These are phyloP conservation scores for Neonectria magnoliae DNA, from an alignment of 2,329 filamentous ascomycete genomes.

Conservation along the genomic window DNA sequence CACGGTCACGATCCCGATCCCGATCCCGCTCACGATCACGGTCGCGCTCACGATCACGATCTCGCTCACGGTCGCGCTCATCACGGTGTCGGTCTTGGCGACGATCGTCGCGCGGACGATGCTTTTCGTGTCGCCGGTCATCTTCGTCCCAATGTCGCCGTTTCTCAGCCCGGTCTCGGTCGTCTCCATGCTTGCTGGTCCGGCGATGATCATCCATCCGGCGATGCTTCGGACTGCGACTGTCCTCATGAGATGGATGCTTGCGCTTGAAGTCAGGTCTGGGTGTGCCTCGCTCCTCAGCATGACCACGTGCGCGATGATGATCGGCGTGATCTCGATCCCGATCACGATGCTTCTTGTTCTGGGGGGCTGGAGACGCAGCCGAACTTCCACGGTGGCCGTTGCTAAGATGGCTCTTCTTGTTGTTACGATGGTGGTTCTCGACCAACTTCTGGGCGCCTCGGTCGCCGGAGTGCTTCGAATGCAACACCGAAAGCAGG, in stretches of 20 bases:
- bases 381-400: conserved; percentile 72
- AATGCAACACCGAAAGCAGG: conserved; percentile 91
- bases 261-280: conserved; percentile 70
- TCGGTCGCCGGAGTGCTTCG: conserved; percentile 80
- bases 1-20: conserved; percentile 36
- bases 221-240: conserved; percentile 55
- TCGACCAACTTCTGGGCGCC: conserved; percentile 83
- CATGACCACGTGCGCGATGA: conserved; percentile 60
- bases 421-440: conserved; percentile 95
- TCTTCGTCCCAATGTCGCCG: conserved; percentile 35
- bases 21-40: conserved; percentile 47
- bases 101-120: conserved; percentile 44
- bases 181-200: conserved; percentile 49
- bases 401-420: conserved; percentile 71
- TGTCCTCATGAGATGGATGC: conserved; percentile 61
- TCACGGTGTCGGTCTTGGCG: conserved; percentile 38
- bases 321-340: conserved; percentile 61
- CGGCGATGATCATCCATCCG: conserved; percentile 54
- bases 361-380: conserved; percentile 74
- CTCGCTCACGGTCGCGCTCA: conserved; percentile 31
- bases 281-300: conserved; percentile 61
- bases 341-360: conserved; percentile 58
- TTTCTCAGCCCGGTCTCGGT: conserved; percentile 47
- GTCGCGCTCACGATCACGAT: conserved; percentile 35
- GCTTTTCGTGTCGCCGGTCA: conserved; percentile 38